Evolutionary conservation across 169 alveolate species (phyloP).

Genomic region (Plasmodium falciparum): DNA sequence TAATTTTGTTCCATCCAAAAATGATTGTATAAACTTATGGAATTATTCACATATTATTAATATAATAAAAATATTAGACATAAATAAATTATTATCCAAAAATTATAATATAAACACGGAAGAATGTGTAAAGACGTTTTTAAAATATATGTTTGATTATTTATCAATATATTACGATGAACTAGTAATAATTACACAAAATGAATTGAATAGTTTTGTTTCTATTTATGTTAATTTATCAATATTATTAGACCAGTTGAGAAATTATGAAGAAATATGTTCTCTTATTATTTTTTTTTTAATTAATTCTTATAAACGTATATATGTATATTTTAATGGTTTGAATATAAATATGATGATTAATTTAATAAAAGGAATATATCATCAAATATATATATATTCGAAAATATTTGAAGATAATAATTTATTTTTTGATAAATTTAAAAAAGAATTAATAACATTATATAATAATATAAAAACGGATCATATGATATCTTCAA

Average conservation of each 20-base stretch:
- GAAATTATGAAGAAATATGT: neutral
- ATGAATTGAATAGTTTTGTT: conserved; percentile 42
- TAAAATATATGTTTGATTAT: neutral
- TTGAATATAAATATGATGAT: conserved; percentile 45
- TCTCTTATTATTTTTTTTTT: neutral
- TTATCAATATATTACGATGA: neutral
- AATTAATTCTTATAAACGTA: conserved; percentile 3
- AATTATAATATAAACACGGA: conserved; percentile 9
- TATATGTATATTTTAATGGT: conserved; percentile 1
- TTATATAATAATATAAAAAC: neutral
- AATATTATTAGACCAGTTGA: conserved; percentile 13
- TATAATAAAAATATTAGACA: conserved; percentile 24
- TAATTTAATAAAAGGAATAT: conserved; percentile 18
- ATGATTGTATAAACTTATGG: conserved; percentile 16
- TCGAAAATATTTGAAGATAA: conserved; percentile 2
- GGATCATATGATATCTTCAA: neutral
- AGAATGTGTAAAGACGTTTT: neutral
- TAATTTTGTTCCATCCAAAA: neutral
- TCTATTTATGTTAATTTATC: conserved; percentile 33
- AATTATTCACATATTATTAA: conserved; percentile 34
- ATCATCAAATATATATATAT: conserved; percentile 7
- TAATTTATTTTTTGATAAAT: neutral
- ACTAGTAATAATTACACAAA: conserved; percentile 5
- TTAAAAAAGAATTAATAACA: neutral
- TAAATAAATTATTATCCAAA: conserved; percentile 10